A percentile compares a stretch with the other conserved stretches of the same genome.
phyloP scores from a whole-genome alignment of 2,329 filamentous ascomycete genomes.

The Fusarium torreyae region DNA sequence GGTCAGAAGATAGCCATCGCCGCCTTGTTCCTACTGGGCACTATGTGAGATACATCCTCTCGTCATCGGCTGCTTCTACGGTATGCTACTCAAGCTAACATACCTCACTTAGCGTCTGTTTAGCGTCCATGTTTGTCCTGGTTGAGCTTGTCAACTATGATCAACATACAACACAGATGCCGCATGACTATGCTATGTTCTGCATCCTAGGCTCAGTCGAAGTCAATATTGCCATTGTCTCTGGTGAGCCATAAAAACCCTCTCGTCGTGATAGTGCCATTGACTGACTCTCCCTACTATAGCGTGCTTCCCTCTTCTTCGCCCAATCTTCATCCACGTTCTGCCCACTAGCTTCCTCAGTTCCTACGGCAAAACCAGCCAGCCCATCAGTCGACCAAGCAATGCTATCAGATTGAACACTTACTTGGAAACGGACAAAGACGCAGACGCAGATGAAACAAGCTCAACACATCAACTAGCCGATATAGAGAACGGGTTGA shows the following conservation, averaged over 20 bases:
- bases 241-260: slow-evolving; percentile 15
- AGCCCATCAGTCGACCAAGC: slow-evolving; percentile 36
- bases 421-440: slow-evolving; percentile 15
- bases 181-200: slow-evolving; percentile 41
- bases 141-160: slow-evolving; percentile 26
- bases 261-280: rapidly evolving
- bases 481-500: slow-evolving; percentile 20
- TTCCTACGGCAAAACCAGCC: slow-evolving; percentile 32
- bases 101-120: slow-evolving; percentile 17
- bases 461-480: slow-evolving; percentile 41
- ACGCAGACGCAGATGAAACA: slow-evolving; percentile 24
- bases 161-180: slow-evolving; percentile 29
- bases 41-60: not conserved
- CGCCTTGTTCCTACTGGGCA: slow-evolving; percentile 15
- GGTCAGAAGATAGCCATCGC: slow-evolving; percentile 26
- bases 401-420: slow-evolving; percentile 32
- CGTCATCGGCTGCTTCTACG: rapidly evolving
- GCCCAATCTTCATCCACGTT: slow-evolving; percentile 38
- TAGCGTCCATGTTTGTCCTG: slow-evolving; percentile 36
- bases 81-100: not conserved
- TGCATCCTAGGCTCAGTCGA: slow-evolving; percentile 37
- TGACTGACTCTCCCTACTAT: not conserved
- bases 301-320: slow-evolving; percentile 44
- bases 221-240: slow-evolving; percentile 43
- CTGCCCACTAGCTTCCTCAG: slow-evolving; percentile 36